phyloP scores from a whole-genome alignment of 2,329 filamentous ascomycete species.

The Acrodontium crateriforme region DNA sequence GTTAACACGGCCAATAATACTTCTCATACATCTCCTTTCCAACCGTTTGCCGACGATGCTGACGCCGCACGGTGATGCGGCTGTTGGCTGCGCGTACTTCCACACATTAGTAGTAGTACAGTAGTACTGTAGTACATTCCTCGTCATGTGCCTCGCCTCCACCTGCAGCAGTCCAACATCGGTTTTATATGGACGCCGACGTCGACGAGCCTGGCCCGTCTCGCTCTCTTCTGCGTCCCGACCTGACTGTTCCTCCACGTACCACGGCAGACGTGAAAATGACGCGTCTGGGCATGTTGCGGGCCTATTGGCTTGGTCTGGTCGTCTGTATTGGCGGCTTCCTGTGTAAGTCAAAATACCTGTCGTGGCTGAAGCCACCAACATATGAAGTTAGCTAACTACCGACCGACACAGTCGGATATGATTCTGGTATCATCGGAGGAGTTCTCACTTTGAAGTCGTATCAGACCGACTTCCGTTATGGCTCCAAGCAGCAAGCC shows the following conservation, averaged over 20 bases:
- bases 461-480: slow-evolving; percentile 16
- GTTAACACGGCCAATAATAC: too few relatives aligned
- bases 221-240: too few relatives aligned
- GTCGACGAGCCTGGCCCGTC: slow-evolving; percentile 7
- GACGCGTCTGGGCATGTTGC: slow-evolving; percentile 26
- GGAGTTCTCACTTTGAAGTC: slow-evolving; percentile 18
- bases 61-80: too few relatives aligned
- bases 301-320: slow-evolving; percentile 39
- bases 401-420: slow-evolving; percentile 24
- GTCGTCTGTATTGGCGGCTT: slow-evolving; percentile 41
- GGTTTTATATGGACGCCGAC: slow-evolving; percentile 7
- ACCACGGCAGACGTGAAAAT: slow-evolving; percentile 1
- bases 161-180: too few relatives aligned
- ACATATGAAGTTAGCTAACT: slow-evolving; percentile 6
- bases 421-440: slow-evolving; percentile 28
- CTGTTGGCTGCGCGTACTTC: too few relatives aligned
- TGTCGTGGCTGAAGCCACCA: slow-evolving; percentile 9
- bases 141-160: too few relatives aligned
- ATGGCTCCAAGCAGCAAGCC: slow-evolving; percentile 11
- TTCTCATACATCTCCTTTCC: too few relatives aligned
- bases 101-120: too few relatives aligned
- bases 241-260: not conserved
- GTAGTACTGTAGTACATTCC: too few relatives aligned
- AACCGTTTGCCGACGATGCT: too few relatives aligned
- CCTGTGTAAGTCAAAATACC: slow-evolving; percentile 32